Evolutionary conservation across 208 protist genomes (phyloP), one percentile per base, ranked within the genome.

Genomic region (Acanthamoeba royreba): DNA sequence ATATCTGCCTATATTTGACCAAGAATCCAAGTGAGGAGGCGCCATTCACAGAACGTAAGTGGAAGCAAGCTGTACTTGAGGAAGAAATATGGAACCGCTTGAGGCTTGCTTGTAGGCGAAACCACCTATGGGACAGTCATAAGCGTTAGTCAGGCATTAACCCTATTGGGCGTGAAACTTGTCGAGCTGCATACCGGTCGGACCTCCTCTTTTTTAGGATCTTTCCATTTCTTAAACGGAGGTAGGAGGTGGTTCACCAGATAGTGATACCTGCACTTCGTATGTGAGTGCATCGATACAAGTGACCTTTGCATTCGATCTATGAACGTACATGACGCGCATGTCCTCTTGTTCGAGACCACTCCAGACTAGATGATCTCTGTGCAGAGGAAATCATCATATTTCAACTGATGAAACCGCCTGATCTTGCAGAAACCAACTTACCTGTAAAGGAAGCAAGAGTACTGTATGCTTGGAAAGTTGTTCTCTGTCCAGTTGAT

Each of bases 351-450:
- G 92, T 53, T 94, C 94, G 43, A 95, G 66, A 4, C 81, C 94
- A 2, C 40, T 77, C 83, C 90, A 96, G 9, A 97, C 79, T 19
- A 97, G 53, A 47, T 96, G 52, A 46, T 97, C 96, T 58, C 94
- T 93, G 47, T 42, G n/a, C 40, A 81, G 11, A 42, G 15, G 31
- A 4, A 47, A 7, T 28, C n/a, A 69, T 69, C n/a, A 25, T 69
- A 69, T 69, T 69, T 9, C n/a, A n/a, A n/a, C n/a, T n/a, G n/a
- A n/a, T n/a, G n/a, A n/a, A n/a, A n/a, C n/a, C n/a, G n/a, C n/a
- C n/a, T n/a, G n/a, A n/a, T n/a, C n/a, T n/a, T n/a, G n/a, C 49
- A 19, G 49, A 9, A 31, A 31, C 1, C 58, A 15, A 1, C 31
- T 33, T 83, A 83, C 72, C 81, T 43, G 33, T 93, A 93, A 38